A percentile compares a stretch with the other conserved stretches of the same genome.
Conservation (phyloP, 495 filamentous ascomycete genomes). For the Cetradonia linearis region DNA sequence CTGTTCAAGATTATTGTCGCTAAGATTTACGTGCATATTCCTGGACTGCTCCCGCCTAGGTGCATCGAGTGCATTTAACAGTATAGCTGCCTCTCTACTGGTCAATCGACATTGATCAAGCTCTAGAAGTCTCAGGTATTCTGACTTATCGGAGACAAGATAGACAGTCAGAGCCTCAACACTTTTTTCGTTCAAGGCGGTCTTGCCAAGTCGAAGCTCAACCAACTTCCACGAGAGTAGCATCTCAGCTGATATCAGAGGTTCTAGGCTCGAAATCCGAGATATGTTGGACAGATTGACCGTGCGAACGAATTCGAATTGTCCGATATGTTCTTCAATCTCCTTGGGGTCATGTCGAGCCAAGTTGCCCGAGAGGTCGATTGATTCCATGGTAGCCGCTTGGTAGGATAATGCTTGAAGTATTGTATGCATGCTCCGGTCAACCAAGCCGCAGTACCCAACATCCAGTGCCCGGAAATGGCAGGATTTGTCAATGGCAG, state of each 20-base stretch:
- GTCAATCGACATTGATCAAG: slow-evolving; percentile 75
- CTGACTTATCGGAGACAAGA: slow-evolving; percentile 51
- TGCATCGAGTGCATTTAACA: slow-evolving; percentile 62
- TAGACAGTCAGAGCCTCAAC: slow-evolving; percentile 53
- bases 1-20: slow-evolving; percentile 69
- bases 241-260: slow-evolving; percentile 56
- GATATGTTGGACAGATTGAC: slow-evolving; percentile 62
- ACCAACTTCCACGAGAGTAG: slow-evolving; percentile 65
- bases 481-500: slow-evolving; percentile 51
- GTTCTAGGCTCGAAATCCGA: slow-evolving; percentile 49
- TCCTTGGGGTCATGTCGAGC: slow-evolving; percentile 57
- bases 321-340: slow-evolving; percentile 52
- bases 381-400: slow-evolving; percentile 59
- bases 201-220: slow-evolving; percentile 58
- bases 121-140: slow-evolving; percentile 53
- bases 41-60: slow-evolving; percentile 41
- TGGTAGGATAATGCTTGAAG: slow-evolving; percentile 43
- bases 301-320: slow-evolving; percentile 59
- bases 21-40: slow-evolving; percentile 67
- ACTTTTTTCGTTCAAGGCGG: slow-evolving; percentile 48
- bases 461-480: slow-evolving; percentile 75
- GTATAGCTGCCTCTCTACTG: slow-evolving; percentile 63
- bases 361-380: slow-evolving; percentile 69
- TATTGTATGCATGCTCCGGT: slow-evolving; percentile 27
- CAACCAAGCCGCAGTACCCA: slow-evolving; percentile 60